Conservation (phyloP, 2,329 filamentous ascomycete species). For the Teratosphaeria viscida region DNA sequence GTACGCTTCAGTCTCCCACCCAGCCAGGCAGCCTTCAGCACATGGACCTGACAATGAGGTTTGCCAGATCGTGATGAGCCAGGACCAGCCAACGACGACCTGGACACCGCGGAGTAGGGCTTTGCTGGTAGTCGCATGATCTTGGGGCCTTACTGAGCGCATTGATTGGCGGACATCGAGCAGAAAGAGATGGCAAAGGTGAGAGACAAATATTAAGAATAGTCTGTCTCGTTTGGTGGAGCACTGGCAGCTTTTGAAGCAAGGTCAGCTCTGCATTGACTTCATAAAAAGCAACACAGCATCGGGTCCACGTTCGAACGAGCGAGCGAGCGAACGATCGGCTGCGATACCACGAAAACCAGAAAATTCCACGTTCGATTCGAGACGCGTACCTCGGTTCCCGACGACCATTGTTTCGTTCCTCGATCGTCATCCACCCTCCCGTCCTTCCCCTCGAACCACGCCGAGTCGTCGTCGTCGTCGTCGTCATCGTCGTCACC, state of each 20-base stretch:
- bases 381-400: neutral
- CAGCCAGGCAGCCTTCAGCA: neutral
- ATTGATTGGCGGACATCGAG: neutral
- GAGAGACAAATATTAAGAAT: neutral
- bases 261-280: neutral
- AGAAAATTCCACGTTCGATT: neutral
- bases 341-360: neutral
- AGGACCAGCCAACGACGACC: constrained; percentile 79
- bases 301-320: neutral
- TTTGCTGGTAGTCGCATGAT: neutral
- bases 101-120: constrained; percentile 77
- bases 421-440: neutral
- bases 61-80: constrained; percentile 53
- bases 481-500: neutral
- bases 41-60: constrained; percentile 8
- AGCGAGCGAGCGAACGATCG: neutral
- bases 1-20: constrained; percentile 37
- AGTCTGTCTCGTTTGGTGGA: neutral
- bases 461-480: neutral
- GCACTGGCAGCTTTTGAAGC: neutral
- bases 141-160: neutral
- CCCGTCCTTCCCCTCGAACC: neutral
- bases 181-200: neutral
- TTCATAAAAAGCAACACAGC: neutral
- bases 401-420: neutral